Evolutionary conservation across 169 alveolate genomes (phyloP).

Genomic region (Plasmodium fragile): DNA sequence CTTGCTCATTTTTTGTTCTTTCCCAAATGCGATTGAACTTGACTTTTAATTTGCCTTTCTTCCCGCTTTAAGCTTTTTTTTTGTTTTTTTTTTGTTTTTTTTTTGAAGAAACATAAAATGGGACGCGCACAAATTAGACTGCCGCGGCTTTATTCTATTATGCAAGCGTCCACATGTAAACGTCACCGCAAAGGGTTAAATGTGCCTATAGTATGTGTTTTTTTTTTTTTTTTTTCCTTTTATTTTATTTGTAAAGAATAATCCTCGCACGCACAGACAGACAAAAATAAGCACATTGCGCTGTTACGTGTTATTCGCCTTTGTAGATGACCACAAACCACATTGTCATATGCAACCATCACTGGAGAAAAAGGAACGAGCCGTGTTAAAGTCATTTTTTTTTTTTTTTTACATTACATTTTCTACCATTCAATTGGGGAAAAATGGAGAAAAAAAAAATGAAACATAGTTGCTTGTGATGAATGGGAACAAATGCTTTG

Average conservation of each 20-base stretch:
- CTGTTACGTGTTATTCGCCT: background rate
- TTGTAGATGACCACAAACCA: background rate
- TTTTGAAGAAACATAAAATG: background rate
- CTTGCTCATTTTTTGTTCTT: background rate
- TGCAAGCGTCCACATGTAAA: background rate
- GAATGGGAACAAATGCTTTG: background rate
- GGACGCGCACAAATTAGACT: background rate
- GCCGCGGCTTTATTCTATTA: background rate
- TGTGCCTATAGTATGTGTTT: background rate
- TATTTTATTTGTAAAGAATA: background rate
- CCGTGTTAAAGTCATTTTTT: background rate
- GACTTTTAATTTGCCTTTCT: background rate
- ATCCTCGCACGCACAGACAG: background rate
- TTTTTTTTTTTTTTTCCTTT: background rate
- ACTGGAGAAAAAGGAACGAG: background rate
- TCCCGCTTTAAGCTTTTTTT: background rate
- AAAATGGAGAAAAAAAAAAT: background rate
- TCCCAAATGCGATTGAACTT: background rate
- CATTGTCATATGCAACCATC: background rate
- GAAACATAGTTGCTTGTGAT: background rate
- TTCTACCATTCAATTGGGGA: background rate
- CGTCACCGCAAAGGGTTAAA: background rate
- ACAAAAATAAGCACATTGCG: background rate
- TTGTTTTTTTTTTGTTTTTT: background rate
- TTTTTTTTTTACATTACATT: background rate